Evolutionary conservation across 2,329 filamentous ascomycete genomes (phyloP), one percentile per base, ranked within the genome.

Genomic region (Alternaria ethzedia): DNA sequence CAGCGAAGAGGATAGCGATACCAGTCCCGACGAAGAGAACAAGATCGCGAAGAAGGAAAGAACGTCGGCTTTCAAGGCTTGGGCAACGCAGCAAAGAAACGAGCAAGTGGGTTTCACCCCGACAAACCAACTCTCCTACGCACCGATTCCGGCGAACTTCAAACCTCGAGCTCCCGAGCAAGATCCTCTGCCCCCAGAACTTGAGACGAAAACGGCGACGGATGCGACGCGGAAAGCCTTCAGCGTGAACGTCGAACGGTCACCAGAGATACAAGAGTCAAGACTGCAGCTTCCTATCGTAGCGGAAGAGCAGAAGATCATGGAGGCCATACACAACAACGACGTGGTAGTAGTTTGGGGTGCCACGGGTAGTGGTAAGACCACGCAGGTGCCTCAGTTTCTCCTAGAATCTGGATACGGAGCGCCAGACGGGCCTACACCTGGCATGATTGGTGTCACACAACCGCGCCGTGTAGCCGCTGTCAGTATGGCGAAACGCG

Each of bases 301-400:
- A 2, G 92, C 92, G 2, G 94, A 98, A 78, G 96, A 99, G 79
- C 96, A 99, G 77, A 94, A 91, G 74, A 94, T 99, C 28, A 98
- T 99, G 94, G 96, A 99, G 80, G 94, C 94, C 1, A 93, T 99
- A 52, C 91, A 97, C 80, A 95, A 95, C 76, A 91, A 97, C 77
- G 88, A 95, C 56, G 89, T 93, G 4, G 92, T 97, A 1, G 91
- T 99, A 11, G 89, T 99, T 8, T 97, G 95, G 82, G 96, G 96
- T 80, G 91, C 94, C 13, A 99, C 96, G 32, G 96, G 96, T 80
- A 97, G 94, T 66, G 96, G 96, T 78, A 99, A 99, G 81, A 99
- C 96, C 0, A 99, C 96, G 0, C 96, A 99, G 79, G 88, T 99
- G 9, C 96, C 96, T 0, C 96, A 99, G 75, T 99, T 99, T 75